Percentiles rank a stretch among this genome's conserved stretches.
phyloP scores from a whole-genome alignment of 352 stramenopile genomes.

The Globisporangium irregulare region DNA sequence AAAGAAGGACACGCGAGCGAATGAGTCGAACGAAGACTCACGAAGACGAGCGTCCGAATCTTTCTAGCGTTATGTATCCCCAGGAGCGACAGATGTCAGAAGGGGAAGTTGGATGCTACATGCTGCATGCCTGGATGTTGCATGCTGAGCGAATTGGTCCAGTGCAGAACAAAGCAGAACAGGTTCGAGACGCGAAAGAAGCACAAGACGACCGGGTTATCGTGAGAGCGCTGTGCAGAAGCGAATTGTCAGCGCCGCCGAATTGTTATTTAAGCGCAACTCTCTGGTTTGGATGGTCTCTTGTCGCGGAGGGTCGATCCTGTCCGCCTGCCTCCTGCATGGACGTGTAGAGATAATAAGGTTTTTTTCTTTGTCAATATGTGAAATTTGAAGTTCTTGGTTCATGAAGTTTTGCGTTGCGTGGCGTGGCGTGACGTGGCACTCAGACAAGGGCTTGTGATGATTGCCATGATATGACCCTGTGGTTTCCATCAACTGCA shows the following conservation, averaged over 20 bases:
- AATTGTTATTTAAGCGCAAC: slow-evolving; percentile 13
- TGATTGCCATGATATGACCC: not conserved
- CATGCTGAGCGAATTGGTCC: not conserved
- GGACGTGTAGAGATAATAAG: slow-evolving; percentile 10
- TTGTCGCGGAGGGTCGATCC: not conserved
- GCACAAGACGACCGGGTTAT: not conserved
- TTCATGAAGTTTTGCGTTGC: not conserved
- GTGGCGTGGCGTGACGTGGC: not conserved
- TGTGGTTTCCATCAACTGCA: not conserved
- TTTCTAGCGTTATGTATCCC: not conserved
- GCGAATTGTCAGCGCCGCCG: not conserved
- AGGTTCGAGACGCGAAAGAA: not conserved
- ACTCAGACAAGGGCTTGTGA: no score
- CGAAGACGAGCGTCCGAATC: not conserved
- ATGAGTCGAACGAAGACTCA: slow-evolving; percentile 4
- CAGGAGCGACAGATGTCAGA: not conserved
- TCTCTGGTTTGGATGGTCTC: not conserved
- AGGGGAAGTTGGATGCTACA: not conserved
- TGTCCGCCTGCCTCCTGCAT: not conserved
- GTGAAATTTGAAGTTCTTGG: slow-evolving; percentile 1
- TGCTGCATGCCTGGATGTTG: not conserved
- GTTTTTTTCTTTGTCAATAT: slow-evolving; percentile 4
- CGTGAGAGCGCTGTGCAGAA: slow-evolving; percentile 4
- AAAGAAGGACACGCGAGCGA: slow-evolving; percentile 4
- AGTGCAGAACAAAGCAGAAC: not conserved